Conservation (phyloP, 2,329 filamentous ascomycete genomes). For the Alternaria sp. region DNA sequence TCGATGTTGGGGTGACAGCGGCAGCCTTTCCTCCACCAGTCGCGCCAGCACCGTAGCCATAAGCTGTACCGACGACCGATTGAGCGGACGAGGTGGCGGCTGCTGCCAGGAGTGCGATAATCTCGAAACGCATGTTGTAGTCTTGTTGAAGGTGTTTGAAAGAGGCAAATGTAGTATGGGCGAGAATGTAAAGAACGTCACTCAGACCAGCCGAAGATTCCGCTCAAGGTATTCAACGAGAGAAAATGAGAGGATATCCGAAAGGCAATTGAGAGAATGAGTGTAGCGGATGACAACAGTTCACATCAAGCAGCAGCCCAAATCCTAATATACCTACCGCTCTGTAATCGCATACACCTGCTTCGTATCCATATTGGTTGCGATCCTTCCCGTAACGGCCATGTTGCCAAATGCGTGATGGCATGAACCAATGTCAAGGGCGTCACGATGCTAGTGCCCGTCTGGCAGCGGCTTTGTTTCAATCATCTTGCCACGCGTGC, state of each 20-base stretch:
- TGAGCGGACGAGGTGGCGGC: slow-evolving; percentile 26
- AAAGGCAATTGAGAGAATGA: slow-evolving; percentile 7
- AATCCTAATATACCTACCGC: background rate
- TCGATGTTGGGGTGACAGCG: slow-evolving; percentile 28
- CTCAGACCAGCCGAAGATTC: slow-evolving; percentile 30
- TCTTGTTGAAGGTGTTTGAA: background rate
- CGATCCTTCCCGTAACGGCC: background rate
- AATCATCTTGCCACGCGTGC: background rate
- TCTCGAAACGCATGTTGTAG: slow-evolving; percentile 27
- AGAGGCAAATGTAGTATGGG: background rate
- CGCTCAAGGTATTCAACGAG: slow-evolving; percentile 24
- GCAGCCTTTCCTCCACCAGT: slow-evolving; percentile 32
- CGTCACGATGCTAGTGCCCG: background rate
- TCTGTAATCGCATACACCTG: background rate
- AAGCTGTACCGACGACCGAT: slow-evolving; percentile 29
- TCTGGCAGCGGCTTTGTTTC: background rate
- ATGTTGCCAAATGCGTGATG: background rate
- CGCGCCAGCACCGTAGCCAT: slow-evolving; percentile 30
- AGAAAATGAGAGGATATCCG: slow-evolving; percentile 13
- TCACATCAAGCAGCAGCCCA: background rate
- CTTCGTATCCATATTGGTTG: background rate
- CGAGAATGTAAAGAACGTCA: slow-evolving; percentile 19
- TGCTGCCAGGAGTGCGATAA: slow-evolving; percentile 19
- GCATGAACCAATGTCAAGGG: background rate
- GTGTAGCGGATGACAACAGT: background rate